Conservation (phyloP, 192 early-diverging fungal genomes). For the Dispira parvispora region DNA sequence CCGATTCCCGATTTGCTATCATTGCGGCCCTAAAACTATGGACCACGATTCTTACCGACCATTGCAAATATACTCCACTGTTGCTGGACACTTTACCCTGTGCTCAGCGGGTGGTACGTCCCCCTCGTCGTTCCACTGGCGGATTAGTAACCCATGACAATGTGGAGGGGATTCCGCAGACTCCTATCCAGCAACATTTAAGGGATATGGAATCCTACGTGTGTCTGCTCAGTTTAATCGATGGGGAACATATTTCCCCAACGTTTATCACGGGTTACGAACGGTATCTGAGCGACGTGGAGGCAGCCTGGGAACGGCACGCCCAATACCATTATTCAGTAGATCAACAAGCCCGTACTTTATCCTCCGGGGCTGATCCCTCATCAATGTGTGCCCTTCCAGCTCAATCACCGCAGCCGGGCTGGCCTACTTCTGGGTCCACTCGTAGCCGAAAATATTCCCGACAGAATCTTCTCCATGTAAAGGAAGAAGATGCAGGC, state of each 20-base stretch:
- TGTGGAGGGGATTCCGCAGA: background rate
- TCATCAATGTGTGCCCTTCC: background rate
- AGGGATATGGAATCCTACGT: conserved; percentile 1
- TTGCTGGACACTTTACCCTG: conserved; percentile 39
- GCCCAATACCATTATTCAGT: conserved; percentile 22
- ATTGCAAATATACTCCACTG: conserved; percentile 60
- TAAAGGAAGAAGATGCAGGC: background rate
- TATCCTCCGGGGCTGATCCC: background rate
- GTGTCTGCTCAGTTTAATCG: conserved; percentile 1
- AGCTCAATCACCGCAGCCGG: background rate
- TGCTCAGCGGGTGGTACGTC: conserved; percentile 18
- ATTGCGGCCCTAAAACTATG: conserved; percentile 69
- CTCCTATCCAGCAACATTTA: conserved; percentile 7
- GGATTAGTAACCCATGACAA: conserved; percentile 13
- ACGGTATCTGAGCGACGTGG: conserved; percentile 35
- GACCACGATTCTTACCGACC: conserved; percentile 49
- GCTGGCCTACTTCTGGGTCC: background rate
- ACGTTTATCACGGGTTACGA: conserved; percentile 24
- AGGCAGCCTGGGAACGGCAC: conserved; percentile 26
- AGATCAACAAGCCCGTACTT: conserved; percentile 13
- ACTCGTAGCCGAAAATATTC: background rate
- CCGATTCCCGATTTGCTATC: conserved; percentile 71
- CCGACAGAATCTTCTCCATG: background rate
- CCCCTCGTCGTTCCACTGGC: conserved; percentile 29
- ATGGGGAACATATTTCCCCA: background rate